Evolutionary conservation across 768 basidiomycete genomes (phyloP).

Genomic region (Suillus spraguei): DNA sequence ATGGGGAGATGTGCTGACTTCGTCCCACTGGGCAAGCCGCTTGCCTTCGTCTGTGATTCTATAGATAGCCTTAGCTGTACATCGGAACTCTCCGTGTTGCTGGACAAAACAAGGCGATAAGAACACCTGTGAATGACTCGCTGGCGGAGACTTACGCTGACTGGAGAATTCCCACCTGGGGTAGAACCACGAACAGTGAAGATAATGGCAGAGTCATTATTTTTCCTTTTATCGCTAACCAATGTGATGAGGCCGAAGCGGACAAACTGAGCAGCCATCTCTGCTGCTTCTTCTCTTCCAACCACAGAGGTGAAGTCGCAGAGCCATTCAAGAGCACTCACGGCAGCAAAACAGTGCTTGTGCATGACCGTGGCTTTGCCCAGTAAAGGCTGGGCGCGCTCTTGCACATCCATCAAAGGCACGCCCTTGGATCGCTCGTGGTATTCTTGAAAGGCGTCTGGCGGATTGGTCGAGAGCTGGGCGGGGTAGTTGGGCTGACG

Average conservation of each 20-base stretch:
- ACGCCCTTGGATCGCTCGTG: constrained; percentile 80
- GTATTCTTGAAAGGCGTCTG: constrained; percentile 72
- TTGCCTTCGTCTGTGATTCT: constrained; percentile 91
- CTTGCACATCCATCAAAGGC: constrained; percentile 68
- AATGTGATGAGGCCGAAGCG: constrained; percentile 89
- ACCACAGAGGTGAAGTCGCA: constrained; percentile 97
- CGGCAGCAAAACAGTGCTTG: constrained; percentile 83
- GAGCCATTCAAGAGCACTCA: constrained; percentile 93
- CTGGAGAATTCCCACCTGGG: constrained; percentile 72
- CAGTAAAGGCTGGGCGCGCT: constrained; percentile 58
- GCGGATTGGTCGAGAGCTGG: constrained; percentile 42
- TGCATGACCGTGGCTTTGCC: constrained; percentile 49
- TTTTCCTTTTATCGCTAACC: constrained; percentile 90
- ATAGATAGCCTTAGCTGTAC: constrained; percentile 95
- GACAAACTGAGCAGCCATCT: constrained; percentile 98
- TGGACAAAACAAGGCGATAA: constrained; percentile 34
- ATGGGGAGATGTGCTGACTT: constrained; percentile 54
- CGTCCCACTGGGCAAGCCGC: constrained; percentile 84
- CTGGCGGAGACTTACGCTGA: constrained; percentile 53
- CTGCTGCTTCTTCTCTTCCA: constrained; percentile 94
- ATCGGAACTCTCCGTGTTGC: constrained; percentile 96
- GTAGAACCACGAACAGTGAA: constrained; percentile 87
- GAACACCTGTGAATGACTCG: constrained; percentile 9
- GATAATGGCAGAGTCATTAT: constrained; percentile 90
- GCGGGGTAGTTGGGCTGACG: constrained; percentile 79